These are phyloP conservation scores for Discostella pseudostelligera DNA, from an alignment of 108 stramenopile genomes.

Conservation along the genomic window DNA sequence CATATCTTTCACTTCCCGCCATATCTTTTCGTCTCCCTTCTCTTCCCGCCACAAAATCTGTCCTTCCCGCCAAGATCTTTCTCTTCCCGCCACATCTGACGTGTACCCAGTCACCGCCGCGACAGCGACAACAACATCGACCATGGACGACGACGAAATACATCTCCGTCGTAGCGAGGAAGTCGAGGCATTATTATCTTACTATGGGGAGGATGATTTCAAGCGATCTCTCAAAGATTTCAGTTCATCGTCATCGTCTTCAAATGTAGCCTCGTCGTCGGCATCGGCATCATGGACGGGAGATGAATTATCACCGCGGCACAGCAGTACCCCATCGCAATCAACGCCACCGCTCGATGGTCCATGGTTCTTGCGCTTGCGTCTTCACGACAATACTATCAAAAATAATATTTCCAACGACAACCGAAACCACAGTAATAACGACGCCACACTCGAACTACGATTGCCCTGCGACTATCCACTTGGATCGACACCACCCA, in stretches of 20 bases:
- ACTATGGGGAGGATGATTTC: slow-evolving; percentile 41
- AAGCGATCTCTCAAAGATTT: too few species aligned
- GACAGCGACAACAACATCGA: not conserved
- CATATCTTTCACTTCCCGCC: too few species aligned
- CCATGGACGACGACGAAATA: slow-evolving; percentile 7
- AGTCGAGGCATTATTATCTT: slow-evolving; percentile 43
- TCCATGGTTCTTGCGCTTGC: slow-evolving; percentile 38
- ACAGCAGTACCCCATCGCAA: not conserved
- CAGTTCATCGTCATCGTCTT: not conserved
- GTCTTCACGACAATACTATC: not conserved
- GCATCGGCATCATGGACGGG: not conserved
- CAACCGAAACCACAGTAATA: not conserved
- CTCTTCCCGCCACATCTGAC: too few species aligned
- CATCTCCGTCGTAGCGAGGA: slow-evolving; percentile 34
- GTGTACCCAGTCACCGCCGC: too few species aligned
- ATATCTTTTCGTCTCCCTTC: too few species aligned
- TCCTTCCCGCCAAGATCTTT: too few species aligned
- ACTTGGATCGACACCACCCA: too few species aligned
- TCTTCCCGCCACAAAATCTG: too few species aligned
- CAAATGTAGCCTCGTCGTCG: slow-evolving; percentile 1
- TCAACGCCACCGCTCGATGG: slow-evolving; percentile 9
- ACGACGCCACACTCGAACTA: not conserved
- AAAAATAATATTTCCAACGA: not conserved
- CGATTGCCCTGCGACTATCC: too few species aligned
- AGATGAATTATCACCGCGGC: not conserved